Evolutionary conservation across 495 filamentous ascomycete genomes (phyloP).

Genomic region (Aspergillus wentii): DNA sequence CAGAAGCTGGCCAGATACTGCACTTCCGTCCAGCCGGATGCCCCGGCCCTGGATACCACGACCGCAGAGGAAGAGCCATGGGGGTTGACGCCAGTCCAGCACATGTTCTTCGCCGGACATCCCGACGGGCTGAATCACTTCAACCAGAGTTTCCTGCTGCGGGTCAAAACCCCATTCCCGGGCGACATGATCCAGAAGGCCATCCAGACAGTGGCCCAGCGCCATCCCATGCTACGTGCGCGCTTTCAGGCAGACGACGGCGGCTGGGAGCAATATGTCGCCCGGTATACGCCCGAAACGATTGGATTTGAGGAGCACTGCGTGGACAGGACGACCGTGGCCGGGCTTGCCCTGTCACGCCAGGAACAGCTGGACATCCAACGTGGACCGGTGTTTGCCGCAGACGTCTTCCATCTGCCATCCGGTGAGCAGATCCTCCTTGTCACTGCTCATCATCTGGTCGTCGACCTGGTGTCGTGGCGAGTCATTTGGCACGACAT

Average conservation of each 20-base stretch:
- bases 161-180: constrained; percentile 27
- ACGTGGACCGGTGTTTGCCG: constrained; percentile 18
- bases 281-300: constrained; percentile 2
- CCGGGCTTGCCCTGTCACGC: too few relatives aligned
- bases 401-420: constrained; percentile 34
- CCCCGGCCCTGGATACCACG: too few relatives aligned
- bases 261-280: constrained; percentile 4
- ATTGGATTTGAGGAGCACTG: constrained; percentile 10
- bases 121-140: too few relatives aligned
- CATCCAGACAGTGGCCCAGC: constrained; percentile 42
- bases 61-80: too few relatives aligned
- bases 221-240: constrained; percentile 27
- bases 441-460: constrained; percentile 48
- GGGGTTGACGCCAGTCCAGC: too few relatives aligned
- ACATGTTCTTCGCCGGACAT: too few relatives aligned
- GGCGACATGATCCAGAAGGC: constrained; percentile 36
- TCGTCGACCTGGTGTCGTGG: constrained; percentile 53
- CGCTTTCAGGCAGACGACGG: neutral
- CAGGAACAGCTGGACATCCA: constrained; percentile 14
- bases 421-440: constrained; percentile 37
- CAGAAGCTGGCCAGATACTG: too few relatives aligned
- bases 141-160: constrained; percentile 55
- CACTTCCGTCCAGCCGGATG: too few relatives aligned
- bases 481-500: constrained; percentile 50
- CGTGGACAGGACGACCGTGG: too few relatives aligned